Percentiles rank a stretch among this genome's conserved stretches.
Conservation (phyloP, 148 eudicot species). For the Linanthus parryae region DNA sequence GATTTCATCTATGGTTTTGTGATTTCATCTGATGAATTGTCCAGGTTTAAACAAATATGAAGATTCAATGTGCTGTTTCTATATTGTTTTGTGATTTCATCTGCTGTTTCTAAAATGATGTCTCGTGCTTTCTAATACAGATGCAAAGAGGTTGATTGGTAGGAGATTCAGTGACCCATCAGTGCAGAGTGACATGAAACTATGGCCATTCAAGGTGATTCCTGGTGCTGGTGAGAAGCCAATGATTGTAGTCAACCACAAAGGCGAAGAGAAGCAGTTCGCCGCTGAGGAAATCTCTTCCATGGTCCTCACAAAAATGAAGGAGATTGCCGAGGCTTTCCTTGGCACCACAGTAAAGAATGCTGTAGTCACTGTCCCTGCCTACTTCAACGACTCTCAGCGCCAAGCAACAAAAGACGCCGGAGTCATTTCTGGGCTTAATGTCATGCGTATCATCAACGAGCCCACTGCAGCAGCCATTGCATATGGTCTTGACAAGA, state of each 20-base stretch:
- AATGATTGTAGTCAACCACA: slow-evolving; percentile 32
- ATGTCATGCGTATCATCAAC: slow-evolving; percentile 38
- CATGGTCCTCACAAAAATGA: slow-evolving; percentile 37
- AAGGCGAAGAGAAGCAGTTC: slow-evolving; percentile 36
- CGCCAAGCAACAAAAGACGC: slow-evolving; percentile 43
- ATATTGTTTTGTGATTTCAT: too few species aligned
- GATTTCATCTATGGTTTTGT: too few species aligned
- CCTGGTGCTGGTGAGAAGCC: slow-evolving; percentile 39
- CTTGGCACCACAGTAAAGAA: slow-evolving; percentile 32
- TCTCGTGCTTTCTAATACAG: slow-evolving; percentile 3
- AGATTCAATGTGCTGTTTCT: too few species aligned
- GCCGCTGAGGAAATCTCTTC: slow-evolving; percentile 36
- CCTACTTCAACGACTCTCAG: slow-evolving; percentile 38
- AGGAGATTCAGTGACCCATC: slow-evolving; percentile 37
- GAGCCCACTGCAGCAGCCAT: slow-evolving; percentile 47
- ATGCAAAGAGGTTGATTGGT: slow-evolving; percentile 42
- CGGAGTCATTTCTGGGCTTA: slow-evolving; percentile 38
- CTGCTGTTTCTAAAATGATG: too few species aligned
- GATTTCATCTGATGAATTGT: too few species aligned
- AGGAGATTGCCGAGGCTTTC: slow-evolving; percentile 43
- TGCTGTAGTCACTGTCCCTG: slow-evolving; percentile 43
- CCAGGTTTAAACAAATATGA: too few species aligned
- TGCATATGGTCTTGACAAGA: slow-evolving; percentile 49
- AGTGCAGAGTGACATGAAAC: slow-evolving; percentile 35
- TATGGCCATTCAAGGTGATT: slow-evolving; percentile 38